Evolutionary conservation across 139 green algal species (phyloP).

Genomic region (Volvox reticuliferus): DNA sequence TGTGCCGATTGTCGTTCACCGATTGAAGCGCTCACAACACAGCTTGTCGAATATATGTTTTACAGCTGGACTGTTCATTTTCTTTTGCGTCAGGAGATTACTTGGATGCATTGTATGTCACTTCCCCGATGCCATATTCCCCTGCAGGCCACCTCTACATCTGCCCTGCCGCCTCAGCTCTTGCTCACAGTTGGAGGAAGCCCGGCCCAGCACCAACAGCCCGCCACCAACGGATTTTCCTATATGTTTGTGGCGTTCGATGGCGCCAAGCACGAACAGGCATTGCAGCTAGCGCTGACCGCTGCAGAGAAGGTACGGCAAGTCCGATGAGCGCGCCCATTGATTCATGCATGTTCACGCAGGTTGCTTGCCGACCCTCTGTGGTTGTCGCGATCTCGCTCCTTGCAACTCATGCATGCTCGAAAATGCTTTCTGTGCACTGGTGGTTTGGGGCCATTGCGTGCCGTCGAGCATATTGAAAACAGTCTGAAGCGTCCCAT

Average conservation of each 20-base stretch:
- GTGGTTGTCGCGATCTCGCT: not conserved
- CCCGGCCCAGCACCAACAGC: not conserved
- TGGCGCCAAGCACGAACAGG: not conserved
- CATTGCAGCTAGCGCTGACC: not conserved
- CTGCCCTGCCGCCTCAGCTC: not conserved
- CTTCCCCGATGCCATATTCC: not conserved
- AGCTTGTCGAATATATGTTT: not conserved
- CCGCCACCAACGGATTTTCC: not conserved
- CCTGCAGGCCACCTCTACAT: not conserved
- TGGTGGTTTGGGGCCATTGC: no score
- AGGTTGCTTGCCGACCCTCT: not conserved
- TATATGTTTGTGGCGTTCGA: constrained; percentile 33
- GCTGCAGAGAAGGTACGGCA: not conserved
- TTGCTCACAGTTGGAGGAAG: not conserved
- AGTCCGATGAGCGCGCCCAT: not conserved
- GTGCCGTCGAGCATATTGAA: no score
- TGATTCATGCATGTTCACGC: not conserved
- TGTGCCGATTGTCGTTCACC: not conserved
- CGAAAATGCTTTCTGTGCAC: not conserved
- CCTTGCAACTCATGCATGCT: not conserved
- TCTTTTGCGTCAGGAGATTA: not conserved
- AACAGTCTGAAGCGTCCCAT: no score
- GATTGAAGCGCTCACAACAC: not conserved
- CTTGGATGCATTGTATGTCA: no score
- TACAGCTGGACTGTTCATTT: not conserved